Percentiles rank a stretch among this genome's conserved stretches.
These are phyloP conservation scores for Hypoxylon sp. DNA, from an alignment of 2,329 filamentous ascomycete genomes.

Conservation along the genomic window DNA sequence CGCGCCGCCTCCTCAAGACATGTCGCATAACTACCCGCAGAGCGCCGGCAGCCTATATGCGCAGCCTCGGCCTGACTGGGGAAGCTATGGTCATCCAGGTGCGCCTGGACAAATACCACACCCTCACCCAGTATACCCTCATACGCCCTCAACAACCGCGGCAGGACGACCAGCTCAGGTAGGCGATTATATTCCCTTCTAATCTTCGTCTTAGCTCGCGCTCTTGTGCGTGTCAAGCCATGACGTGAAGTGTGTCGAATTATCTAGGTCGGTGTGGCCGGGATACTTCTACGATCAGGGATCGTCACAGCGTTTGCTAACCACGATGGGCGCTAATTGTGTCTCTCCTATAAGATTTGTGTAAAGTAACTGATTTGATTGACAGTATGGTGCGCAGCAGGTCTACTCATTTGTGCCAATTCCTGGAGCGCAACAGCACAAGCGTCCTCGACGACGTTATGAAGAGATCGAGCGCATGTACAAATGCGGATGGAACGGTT, in stretches of 20 bases:
- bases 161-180: conserved; percentile 73
- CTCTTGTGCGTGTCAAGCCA: conserved; percentile 2
- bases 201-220: neutral
- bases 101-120: conserved; percentile 64
- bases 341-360: conserved; percentile 39
- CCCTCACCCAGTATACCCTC: conserved; percentile 69
- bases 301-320: conserved; percentile 5
- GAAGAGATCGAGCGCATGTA: conserved; percentile 99
- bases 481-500: conserved; percentile 98
- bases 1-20: conserved; percentile 84
- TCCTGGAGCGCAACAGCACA: conserved; percentile 96
- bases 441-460: conserved; percentile 91
- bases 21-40: conserved; percentile 83
- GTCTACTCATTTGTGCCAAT: conserved; percentile 99
- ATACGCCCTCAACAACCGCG: conserved; percentile 69
- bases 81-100: conserved; percentile 70
- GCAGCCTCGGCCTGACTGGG: conserved; percentile 83
- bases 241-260: neutral
- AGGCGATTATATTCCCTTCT: conserved; percentile 55
- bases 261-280: neutral
- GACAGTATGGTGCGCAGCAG: conserved; percentile 65
- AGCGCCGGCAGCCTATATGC: conserved; percentile 74
- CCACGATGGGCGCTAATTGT: conserved; percentile 17
- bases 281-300: neutral
- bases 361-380: conserved; percentile 55